These are phyloP conservation scores for Metschnikowia cubensis DNA, from an alignment of 805 yeast species.

Conservation along the genomic window DNA sequence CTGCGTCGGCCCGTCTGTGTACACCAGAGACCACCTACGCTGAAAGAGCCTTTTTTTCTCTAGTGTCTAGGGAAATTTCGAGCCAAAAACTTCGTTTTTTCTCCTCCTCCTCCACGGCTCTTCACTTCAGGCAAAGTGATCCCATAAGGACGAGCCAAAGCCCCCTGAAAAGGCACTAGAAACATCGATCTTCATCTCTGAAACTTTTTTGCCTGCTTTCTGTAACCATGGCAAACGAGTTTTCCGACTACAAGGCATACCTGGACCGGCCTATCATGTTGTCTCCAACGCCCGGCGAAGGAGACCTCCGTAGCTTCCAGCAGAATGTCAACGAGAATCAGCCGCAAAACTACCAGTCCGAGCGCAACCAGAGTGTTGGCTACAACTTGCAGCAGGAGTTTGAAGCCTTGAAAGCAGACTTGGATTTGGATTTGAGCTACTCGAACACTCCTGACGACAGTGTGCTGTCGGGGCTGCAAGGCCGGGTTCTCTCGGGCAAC, in stretches of 20 bases:
- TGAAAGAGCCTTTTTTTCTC: not conserved
- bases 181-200: not conserved
- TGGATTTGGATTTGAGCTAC: slow-evolving; percentile 40
- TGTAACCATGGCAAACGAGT: slow-evolving; percentile 9
- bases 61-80: not conserved
- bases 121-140: slow-evolving; percentile 5
- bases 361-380: slow-evolving; percentile 42
- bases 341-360: slow-evolving; percentile 8
- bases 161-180: too few species aligned
- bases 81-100: not conserved
- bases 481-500: slow-evolving; percentile 9
- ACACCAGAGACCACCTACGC: not conserved
- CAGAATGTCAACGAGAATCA: slow-evolving; percentile 3
- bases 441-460: slow-evolving; percentile 7
- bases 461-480: not conserved
- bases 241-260: slow-evolving; percentile 9
- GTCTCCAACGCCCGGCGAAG: slow-evolving; percentile 40
- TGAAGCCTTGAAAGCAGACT: slow-evolving; percentile 43
- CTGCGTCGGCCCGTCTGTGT: slow-evolving; percentile 1
- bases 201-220: too few species aligned
- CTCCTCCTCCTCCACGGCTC: not conserved
- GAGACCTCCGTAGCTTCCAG: slow-evolving; percentile 8
- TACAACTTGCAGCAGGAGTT: slow-evolving; percentile 45
- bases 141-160: not conserved
- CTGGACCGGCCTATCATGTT: slow-evolving; percentile 37